Conservation (phyloP, 495 filamentous ascomycete genomes). For the Aspergillus incahuasiensis region DNA sequence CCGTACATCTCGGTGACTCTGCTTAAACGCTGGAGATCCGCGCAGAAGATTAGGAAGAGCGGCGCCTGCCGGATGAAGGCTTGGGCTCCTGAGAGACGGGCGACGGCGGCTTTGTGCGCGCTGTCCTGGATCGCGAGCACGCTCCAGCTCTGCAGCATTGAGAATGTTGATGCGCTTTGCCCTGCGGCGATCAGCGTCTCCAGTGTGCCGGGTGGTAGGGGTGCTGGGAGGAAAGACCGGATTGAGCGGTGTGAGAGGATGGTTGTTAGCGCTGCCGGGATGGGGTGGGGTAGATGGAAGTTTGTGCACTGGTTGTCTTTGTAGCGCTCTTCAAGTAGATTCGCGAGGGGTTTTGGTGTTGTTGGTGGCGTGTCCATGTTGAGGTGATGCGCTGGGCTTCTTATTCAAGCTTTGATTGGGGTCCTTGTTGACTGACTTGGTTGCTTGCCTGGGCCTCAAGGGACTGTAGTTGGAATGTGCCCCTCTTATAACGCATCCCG, state of each 20-base stretch:
- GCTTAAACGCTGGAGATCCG: background rate
- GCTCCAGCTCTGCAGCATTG: constrained; percentile 7
- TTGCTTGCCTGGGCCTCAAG: no score
- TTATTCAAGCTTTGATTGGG: no score
- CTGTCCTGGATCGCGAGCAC: constrained; percentile 6
- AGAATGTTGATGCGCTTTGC: constrained; percentile 3
- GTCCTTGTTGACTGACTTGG: no score
- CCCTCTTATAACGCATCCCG: no score
- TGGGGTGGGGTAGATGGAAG: no score
- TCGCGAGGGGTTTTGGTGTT: no score
- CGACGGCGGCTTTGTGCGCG: background rate
- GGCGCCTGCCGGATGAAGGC: constrained; percentile 1
- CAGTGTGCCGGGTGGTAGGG: background rate
- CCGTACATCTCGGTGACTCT: background rate
- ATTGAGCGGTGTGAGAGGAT: background rate
- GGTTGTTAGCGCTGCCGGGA: no score
- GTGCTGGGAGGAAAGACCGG: background rate
- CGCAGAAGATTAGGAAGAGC: constrained; percentile 8
- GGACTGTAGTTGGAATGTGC: no score
- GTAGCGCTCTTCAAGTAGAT: no score
- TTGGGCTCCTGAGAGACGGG: background rate
- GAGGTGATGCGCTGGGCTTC: no score
- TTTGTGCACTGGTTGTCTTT: no score
- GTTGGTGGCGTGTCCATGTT: no score
- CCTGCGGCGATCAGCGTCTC: background rate